A percentile compares a stretch with the other conserved stretches of the same genome.
Evolutionary conservation across 441 rosid genomes (phyloP).

Genomic region (Euphorbia celastroides): DNA sequence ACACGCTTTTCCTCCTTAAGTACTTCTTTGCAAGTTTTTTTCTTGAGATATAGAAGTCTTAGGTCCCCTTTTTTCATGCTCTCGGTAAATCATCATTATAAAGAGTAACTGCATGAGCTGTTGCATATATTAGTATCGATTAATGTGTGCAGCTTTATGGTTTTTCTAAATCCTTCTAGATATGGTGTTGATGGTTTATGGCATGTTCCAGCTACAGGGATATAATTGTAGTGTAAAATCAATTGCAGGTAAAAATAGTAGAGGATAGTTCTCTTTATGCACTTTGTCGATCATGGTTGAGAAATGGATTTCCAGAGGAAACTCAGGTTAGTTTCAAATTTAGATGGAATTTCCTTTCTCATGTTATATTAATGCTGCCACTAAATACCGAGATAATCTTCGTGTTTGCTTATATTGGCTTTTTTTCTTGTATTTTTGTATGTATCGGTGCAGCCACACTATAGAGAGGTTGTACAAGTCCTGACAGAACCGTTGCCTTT

Average conservation of each 20-base stretch:
- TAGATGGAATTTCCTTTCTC: slow-evolving; percentile 4
- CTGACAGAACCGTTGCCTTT: slow-evolving; percentile 75
- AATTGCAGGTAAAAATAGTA: slow-evolving; percentile 53
- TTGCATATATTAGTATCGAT: not conserved
- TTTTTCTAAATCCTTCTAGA: not conserved
- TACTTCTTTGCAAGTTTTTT: too few species aligned
- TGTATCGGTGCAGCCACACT: slow-evolving; percentile 42
- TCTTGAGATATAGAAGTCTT: too few species aligned
- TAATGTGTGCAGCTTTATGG: not conserved
- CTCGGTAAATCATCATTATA: not conserved
- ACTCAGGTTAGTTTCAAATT: slow-evolving; percentile 43
- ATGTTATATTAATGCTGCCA: slow-evolving; percentile 8
- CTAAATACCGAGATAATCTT: not conserved
- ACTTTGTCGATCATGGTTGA: slow-evolving; percentile 89
- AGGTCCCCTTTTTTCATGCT: too few species aligned
- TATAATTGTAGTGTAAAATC: not conserved
- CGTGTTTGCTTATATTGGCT: not conserved
- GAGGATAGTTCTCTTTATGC: slow-evolving; percentile 71
- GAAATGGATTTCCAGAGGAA: slow-evolving; percentile 74
- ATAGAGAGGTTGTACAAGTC: slow-evolving; percentile 43
- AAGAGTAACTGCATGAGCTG: too few species aligned
- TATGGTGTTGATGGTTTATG: not conserved
- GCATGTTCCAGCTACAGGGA: not conserved
- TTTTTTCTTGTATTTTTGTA: slow-evolving; percentile 1
- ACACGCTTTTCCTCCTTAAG: too few species aligned